Evolutionary conservation across 2,329 filamentous ascomycete species (phyloP), one percentile per base, ranked within the genome.

Genomic region (Aspergillus arachidicola): DNA sequence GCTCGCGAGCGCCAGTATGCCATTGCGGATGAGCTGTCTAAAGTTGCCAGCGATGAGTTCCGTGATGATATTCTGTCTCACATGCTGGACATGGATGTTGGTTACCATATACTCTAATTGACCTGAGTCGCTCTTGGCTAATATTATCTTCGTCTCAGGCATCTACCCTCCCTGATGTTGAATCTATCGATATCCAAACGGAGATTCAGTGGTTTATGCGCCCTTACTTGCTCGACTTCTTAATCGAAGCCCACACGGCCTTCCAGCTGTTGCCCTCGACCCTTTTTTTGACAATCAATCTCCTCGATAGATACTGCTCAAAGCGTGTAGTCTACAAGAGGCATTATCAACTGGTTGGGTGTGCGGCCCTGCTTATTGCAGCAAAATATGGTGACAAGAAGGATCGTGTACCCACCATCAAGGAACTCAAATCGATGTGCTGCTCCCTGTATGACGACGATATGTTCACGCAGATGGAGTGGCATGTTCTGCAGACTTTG

Each of bases 391-490:
- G 94, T 63, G 95, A 99, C 82, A 94, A 95, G 84, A 99, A 99
- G 84, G 95, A 99, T 76, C 89, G 94, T 58, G 95, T 99, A n/a
- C 95, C 95, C 5, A 95, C 96, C 68, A 96, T 99, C 76, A 89
- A 93, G 76, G 95, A 99, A 78, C 85, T 99, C 68, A 97, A 97
- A 86, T 96, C 94, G 70, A 98, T 99, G 95, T 99, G 95, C 86
- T 98, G 95, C 81, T 94, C 92, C 43, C 86, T 98, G 45, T 99
- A 99, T 81, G 95, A 99, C 73, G 93, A 97, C 57, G 94, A 97
- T 82, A 99, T 99, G 95, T 99, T 99, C 82, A 94, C 94, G 12
- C 95, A 99, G 80, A 99, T 99, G 95, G 95, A 99, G 83, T 98
- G 96, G 94, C 95, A 99, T 79, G 94, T 99, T 43, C 86, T 99